Evolutionary conservation across 345 rosid species (phyloP).

Genomic region (Syzygium oleosum): DNA sequence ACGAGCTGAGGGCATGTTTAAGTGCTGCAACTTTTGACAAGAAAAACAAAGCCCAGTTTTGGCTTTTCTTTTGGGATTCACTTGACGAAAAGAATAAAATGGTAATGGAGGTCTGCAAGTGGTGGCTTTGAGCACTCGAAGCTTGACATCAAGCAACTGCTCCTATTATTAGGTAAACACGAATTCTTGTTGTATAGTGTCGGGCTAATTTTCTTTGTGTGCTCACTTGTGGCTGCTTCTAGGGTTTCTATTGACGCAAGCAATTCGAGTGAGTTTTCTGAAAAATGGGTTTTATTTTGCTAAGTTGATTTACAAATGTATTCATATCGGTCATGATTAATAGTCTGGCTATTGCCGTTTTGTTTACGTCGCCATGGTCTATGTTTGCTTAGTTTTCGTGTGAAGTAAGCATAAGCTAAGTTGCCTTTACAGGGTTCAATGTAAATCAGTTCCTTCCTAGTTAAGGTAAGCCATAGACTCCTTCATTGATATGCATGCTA

Average conservation of each 20-base stretch:
- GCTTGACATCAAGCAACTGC: background rate
- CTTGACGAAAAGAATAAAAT: background rate
- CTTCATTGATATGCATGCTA: background rate
- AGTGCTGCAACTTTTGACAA: background rate
- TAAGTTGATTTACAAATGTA: background rate
- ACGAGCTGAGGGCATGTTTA: background rate
- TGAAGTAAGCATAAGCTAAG: background rate
- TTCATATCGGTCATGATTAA: background rate
- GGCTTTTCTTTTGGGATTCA: background rate
- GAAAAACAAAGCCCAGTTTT: background rate
- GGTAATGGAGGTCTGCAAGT: background rate
- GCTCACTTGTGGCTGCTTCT: background rate
- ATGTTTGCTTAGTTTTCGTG: background rate
- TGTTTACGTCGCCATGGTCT: background rate
- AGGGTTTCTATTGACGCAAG: background rate
- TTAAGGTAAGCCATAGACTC: background rate
- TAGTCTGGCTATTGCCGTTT: background rate
- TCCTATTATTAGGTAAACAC: background rate
- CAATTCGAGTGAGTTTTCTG: background rate
- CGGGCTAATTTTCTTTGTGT: background rate
- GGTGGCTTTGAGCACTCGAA: background rate
- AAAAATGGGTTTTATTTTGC: background rate
- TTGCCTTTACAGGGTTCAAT: background rate
- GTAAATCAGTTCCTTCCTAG: background rate
- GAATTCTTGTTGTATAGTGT: background rate